Evolutionary conservation across 768 basidiomycete species (phyloP).

Genomic region (Hydnomerulius pinastri): DNA sequence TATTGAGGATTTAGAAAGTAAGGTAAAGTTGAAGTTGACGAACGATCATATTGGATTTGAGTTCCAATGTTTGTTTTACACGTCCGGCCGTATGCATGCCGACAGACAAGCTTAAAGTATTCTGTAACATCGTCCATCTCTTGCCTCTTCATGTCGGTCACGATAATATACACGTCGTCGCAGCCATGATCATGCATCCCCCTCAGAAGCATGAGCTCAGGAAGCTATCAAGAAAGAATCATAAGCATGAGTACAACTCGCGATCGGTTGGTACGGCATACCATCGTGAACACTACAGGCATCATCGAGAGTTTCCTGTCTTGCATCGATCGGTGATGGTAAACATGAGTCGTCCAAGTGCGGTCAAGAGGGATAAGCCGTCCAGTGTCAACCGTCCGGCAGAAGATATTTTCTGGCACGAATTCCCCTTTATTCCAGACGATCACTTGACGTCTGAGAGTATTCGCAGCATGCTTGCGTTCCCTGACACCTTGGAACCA

Average conservation of each 20-base stretch:
- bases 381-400: slow-evolving; percentile 76
- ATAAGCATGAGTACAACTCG: slow-evolving; percentile 1
- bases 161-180: slow-evolving; percentile 77
- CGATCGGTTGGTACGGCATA: slow-evolving; percentile 30
- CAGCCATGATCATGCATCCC: slow-evolving; percentile 82
- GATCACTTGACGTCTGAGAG: slow-evolving; percentile 51
- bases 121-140: slow-evolving; percentile 82
- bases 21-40: slow-evolving; percentile 28
- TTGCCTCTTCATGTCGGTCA: slow-evolving; percentile 75
- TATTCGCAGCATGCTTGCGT: slow-evolving; percentile 56
- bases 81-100: slow-evolving; percentile 59
- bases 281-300: slow-evolving; percentile 82
- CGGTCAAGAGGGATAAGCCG: slow-evolving; percentile 79
- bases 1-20: slow-evolving; percentile 8
- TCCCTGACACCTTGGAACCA: slow-evolving; percentile 76
- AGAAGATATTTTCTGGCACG: slow-evolving; percentile 77
- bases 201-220: slow-evolving; percentile 76
- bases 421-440: slow-evolving; percentile 70
- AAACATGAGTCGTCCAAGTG: slow-evolving; percentile 81
- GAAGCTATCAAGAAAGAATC: slow-evolving; percentile 49
- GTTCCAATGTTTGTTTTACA: slow-evolving; percentile 66
- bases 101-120: slow-evolving; percentile 76
- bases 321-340: slow-evolving; percentile 74
- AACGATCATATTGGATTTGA: slow-evolving; percentile 72
- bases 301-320: slow-evolving; percentile 75